These are phyloP conservation scores for Ulvella scutata DNA, from an alignment of 139 green algal genomes.

Conservation along the genomic window DNA sequence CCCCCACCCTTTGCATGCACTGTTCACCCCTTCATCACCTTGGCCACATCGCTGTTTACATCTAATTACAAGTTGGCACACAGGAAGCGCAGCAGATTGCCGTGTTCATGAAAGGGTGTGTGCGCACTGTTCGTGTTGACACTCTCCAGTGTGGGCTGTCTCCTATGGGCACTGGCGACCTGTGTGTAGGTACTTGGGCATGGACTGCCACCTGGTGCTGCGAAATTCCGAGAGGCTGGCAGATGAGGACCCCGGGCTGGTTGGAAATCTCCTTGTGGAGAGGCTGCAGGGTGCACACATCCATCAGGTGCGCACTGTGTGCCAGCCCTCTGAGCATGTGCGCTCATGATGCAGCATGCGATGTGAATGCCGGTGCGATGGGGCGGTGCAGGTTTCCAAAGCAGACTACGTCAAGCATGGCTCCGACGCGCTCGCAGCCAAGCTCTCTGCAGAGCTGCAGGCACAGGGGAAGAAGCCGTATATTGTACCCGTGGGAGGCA, in stretches of 20 bases:
- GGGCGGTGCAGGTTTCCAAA: constrained; percentile 55
- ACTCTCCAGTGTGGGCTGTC: too few species aligned
- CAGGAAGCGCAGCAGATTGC: too few species aligned
- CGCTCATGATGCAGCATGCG: too few species aligned
- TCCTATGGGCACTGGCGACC: too few species aligned
- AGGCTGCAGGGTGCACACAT: constrained; percentile 59
- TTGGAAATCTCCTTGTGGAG: constrained; percentile 84
- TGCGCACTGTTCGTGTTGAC: too few species aligned
- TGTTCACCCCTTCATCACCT: too few species aligned
- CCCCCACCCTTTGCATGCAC: too few species aligned
- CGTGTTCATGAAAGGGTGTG: too few species aligned
- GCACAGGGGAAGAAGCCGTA: constrained; percentile 56
- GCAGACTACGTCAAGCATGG: constrained; percentile 71
- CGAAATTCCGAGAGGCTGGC: constrained; percentile 32
- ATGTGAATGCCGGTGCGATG: too few species aligned
- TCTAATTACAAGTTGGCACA: too few species aligned
- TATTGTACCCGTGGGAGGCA: constrained; percentile 80
- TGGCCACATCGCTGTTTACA: too few species aligned
- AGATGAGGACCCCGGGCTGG: constrained; percentile 69
- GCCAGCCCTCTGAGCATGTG: too few species aligned
- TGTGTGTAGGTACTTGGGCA: constrained; percentile 46
- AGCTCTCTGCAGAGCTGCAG: constrained; percentile 39
- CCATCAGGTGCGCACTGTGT: constrained; percentile 38
- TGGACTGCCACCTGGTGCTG: constrained; percentile 78
- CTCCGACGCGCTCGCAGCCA: constrained; percentile 25